These are phyloP conservation scores for Podaxis carcinomalis DNA, from an alignment of 768 basidiomycete genomes.

Conservation along the genomic window DNA sequence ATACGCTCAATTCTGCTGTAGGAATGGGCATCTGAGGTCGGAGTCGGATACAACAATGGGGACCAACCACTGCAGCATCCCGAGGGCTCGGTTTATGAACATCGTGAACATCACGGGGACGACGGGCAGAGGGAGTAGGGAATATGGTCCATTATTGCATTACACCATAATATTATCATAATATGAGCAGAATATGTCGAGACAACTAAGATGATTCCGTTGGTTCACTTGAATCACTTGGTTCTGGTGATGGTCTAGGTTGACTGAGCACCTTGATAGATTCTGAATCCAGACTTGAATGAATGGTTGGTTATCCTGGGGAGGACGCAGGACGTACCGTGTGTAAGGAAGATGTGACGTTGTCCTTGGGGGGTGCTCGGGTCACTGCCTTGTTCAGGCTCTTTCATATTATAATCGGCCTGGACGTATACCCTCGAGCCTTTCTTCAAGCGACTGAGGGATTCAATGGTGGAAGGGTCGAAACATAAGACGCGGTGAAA, in stretches of 20 bases:
- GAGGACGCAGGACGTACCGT: constrained; percentile 46
- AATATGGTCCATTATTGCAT: neutral
- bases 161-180: neutral
- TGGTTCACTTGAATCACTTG: neutral
- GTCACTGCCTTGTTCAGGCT: constrained; percentile 64
- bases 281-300: constrained; percentile 35
- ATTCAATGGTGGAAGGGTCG: constrained; percentile 53
- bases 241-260: constrained; percentile 17
- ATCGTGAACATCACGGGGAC: neutral
- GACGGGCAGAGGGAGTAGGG: neutral
- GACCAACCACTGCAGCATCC: constrained; percentile 1
- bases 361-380: constrained; percentile 65
- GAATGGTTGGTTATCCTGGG: neutral
- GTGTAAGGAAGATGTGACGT: constrained; percentile 78
- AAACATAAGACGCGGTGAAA: constrained; percentile 82
- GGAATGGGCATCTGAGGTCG: constrained; percentile 9
- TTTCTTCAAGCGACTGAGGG: constrained; percentile 60
- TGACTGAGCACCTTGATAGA: constrained; percentile 42
- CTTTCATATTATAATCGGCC: constrained; percentile 70
- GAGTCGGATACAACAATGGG: neutral
- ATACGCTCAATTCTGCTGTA: neutral
- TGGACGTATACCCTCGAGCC: constrained; percentile 81
- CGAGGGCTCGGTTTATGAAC: neutral
- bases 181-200: neutral
- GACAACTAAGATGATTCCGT: neutral